Conservation (phyloP, 2,329 filamentous ascomycete genomes). For the Diaporthe nobilis region DNA sequence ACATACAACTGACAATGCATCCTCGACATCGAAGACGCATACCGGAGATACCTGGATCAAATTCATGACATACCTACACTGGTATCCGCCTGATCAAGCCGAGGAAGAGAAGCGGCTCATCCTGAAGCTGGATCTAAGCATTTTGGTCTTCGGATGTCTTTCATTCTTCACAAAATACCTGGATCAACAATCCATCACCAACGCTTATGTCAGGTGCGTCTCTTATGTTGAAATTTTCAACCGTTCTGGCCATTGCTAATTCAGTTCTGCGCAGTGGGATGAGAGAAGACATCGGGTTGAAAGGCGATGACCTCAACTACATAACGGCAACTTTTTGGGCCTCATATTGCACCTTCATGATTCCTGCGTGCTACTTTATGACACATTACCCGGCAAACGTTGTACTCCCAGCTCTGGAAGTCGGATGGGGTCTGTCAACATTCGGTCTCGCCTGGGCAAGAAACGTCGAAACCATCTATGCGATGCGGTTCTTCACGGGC, state of each 20-base stretch:
- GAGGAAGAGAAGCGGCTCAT: conserved; percentile 52
- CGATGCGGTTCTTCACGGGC: conserved; percentile 54
- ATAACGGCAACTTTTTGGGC: conserved; percentile 52
- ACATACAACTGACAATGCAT: neutral
- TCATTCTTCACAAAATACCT: conserved; percentile 58
- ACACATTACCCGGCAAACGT: neutral
- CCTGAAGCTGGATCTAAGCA: conserved; percentile 55
- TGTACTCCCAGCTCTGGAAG: neutral
- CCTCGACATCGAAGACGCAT: neutral
- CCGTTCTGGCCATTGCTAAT: neutral
- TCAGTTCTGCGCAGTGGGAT: conserved; percentile 51
- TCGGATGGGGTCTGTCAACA: conserved; percentile 1
- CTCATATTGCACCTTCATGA: conserved; percentile 52
- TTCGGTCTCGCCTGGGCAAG: conserved; percentile 5
- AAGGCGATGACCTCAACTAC: conserved; percentile 53
- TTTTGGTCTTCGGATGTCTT: conserved; percentile 55
- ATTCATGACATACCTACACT: conserved; percentile 49
- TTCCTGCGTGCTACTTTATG: neutral
- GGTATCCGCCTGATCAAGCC: conserved; percentile 53
- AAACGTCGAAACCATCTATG: conserved; percentile 3
- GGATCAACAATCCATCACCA: conserved; percentile 55
- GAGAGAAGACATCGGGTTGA: conserved; percentile 52
- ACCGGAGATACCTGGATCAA: conserved; percentile 45
- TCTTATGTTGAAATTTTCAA: neutral
- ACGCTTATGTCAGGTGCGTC: conserved; percentile 53